Evolutionary conservation across 2,329 filamentous ascomycete species (phyloP), one percentile per base, ranked within the genome.

Genomic region (Stenocarpella maydis): DNA sequence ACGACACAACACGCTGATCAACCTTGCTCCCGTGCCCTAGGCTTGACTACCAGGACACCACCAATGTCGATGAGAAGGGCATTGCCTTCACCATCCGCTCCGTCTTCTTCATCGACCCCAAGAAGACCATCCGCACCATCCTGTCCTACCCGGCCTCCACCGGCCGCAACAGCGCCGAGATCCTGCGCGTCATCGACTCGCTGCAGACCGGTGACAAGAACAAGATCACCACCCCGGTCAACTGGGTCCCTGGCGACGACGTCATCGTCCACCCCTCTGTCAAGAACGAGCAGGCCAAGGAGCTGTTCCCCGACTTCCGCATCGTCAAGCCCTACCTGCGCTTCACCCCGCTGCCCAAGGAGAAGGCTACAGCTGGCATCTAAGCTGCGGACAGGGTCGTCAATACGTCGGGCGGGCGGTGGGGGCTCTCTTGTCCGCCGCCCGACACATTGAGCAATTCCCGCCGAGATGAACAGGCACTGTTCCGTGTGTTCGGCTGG

Each of bases 51-150:
- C 91, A 94, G 81, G 92, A 94, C 81, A 88, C 90, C 76, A 92
- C 90, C 84, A 94, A 94, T 82, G 90, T 94, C 69, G 92, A 94
- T 80, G 81, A 87, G 77, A 93, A 93, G 87, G 91, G 91, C 75
- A 92, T 95, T 75, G 94, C 94, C 68, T 95, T 97, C 84, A 97
- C 95, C 76, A 97, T 98, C 83, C 93, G 95, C 77, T 94, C 92
- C 75, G 95, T 97, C 79, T 97, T 97, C 87, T 87, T 97, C 83
- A 96, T 97, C 81, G 94, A 97, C 85, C 94, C 94, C 73, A 90
- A 89, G 82, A 97, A 97, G 90, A 95, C 91, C 81, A 96, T 97
- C 83, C 91, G 95, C 76, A 90, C 95, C 79, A 97, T 94, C 80
- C 92, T 97, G 85, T 91, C 92, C 78, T 98, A 97, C 86, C 95